Conservation (phyloP, 129 eudicot genomes). For the Glebionis coronaria region DNA sequence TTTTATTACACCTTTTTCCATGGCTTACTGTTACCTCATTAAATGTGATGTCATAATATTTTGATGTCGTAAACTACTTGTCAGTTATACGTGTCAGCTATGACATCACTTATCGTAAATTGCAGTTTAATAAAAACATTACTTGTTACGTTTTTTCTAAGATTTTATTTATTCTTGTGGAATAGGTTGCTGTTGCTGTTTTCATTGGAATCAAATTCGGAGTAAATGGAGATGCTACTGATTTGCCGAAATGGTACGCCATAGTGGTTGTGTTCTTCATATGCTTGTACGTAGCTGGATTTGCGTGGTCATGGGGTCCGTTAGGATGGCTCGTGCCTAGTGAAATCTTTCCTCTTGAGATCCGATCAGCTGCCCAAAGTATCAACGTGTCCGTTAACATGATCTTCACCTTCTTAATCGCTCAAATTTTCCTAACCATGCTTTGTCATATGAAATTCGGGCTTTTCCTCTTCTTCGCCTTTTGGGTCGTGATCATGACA, state of each 20-base stretch:
- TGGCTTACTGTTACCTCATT: too few relatives aligned
- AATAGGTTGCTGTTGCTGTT: constrained; percentile 62
- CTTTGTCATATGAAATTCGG: constrained; percentile 88
- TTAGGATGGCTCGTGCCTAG: constrained; percentile 91
- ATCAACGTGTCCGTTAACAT: constrained; percentile 87
- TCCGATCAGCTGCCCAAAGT: constrained; percentile 90
- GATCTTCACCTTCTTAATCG: constrained; percentile 77
- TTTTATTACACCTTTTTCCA: too few relatives aligned
- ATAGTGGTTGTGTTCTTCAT: constrained; percentile 75
- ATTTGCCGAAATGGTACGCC: constrained; percentile 81
- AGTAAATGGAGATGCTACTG: constrained; percentile 43
- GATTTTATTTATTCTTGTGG: neutral
- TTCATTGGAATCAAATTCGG: constrained; percentile 75
- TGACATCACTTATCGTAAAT: too few relatives aligned
- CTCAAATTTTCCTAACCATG: constrained; percentile 72
- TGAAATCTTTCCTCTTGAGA: constrained; percentile 86
- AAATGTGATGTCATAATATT: too few relatives aligned
- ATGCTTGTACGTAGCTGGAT: constrained; percentile 75
- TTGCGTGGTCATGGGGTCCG: constrained; percentile 99
- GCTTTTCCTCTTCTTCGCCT: constrained; percentile 73
- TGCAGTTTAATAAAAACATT: too few relatives aligned
- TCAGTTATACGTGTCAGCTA: too few relatives aligned
- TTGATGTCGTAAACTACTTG: too few relatives aligned
- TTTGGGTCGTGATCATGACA: constrained; percentile 63
- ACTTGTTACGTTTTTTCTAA: neutral